Evolutionary conservation across 768 basidiomycete genomes (phyloP).

Genomic region (Termitomyces sp.): DNA sequence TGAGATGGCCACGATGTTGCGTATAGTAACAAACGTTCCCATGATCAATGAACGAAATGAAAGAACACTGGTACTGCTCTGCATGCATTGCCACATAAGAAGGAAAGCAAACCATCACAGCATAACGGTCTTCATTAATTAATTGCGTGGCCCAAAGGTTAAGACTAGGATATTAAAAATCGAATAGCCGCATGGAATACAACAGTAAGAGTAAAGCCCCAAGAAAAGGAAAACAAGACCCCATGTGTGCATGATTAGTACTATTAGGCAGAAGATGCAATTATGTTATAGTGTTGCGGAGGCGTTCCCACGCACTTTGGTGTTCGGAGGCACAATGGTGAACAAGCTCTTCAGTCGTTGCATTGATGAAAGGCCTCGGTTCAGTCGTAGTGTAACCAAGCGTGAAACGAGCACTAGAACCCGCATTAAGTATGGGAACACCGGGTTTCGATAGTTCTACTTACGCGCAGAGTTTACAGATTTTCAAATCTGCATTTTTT

Average conservation of each 20-base stretch:
- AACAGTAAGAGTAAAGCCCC: neutral
- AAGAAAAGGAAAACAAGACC: neutral
- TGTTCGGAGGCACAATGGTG: slow-evolving; percentile 49
- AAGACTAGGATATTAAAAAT: neutral
- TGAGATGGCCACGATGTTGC: too few relatives aligned
- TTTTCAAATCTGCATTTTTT: slow-evolving; percentile 23
- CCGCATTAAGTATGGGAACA: neutral
- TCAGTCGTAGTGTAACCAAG: slow-evolving; percentile 23
- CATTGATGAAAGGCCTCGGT: slow-evolving; percentile 33
- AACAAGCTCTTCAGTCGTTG: slow-evolving; percentile 40
- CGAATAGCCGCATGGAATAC: neutral
- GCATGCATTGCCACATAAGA: too few relatives aligned
- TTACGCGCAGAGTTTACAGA: slow-evolving; percentile 53
- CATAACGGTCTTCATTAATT: neutral
- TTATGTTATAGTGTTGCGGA: slow-evolving; percentile 21
- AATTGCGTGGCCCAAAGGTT: too few relatives aligned
- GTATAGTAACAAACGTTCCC: too few relatives aligned
- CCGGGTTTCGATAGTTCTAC: slow-evolving; percentile 20
- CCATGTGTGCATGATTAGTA: neutral
- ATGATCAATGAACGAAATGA: too few relatives aligned
- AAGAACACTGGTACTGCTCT: too few relatives aligned
- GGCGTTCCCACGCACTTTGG: slow-evolving; percentile 42
- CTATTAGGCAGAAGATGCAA: too few relatives aligned
- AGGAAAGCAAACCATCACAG: neutral
- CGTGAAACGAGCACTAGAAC: slow-evolving; percentile 32